Conservation (phyloP, 495 filamentous ascomycete species). For the Saxophila tyrrhenica region DNA sequence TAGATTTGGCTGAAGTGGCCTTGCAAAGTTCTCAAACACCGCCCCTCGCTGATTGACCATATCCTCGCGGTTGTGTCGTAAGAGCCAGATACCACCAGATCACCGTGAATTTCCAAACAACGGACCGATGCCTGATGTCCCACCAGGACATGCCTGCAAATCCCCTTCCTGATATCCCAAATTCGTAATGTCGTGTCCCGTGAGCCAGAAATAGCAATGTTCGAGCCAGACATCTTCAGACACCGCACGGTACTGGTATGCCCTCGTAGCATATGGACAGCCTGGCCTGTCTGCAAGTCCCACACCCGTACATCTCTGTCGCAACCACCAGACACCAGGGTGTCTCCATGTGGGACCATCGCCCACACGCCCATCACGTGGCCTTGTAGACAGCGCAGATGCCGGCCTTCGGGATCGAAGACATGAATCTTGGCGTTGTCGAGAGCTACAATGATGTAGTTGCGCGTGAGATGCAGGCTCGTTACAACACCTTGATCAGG, state of each 20-base stretch:
- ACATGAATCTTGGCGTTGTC: conserved; percentile 99
- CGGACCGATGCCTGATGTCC: conserved; percentile 95
- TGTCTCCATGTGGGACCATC: conserved; percentile 97
- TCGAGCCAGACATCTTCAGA: conserved; percentile 89
- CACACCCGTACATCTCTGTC: conserved; percentile 95
- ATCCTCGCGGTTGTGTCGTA: conserved; percentile 96
- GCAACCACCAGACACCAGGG: conserved; percentile 89
- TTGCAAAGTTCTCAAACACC: conserved; percentile 76
- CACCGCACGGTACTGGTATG: conserved; percentile 96
- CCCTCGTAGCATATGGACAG: conserved; percentile 71
- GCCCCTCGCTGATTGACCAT: conserved; percentile 91
- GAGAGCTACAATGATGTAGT: conserved; percentile 93
- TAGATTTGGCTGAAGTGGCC: conserved; percentile 99
- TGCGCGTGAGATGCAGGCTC: conserved; percentile 82
- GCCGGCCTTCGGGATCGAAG: conserved; percentile 81
- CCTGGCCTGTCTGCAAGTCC: conserved; percentile 75
- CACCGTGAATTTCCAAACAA: conserved; percentile 90
- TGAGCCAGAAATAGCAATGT: conserved; percentile 91
- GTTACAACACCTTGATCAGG: conserved; percentile 96
- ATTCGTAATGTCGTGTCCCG: conserved; percentile 88
- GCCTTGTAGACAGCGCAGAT: conserved; percentile 79
- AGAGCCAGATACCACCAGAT: conserved; percentile 89
- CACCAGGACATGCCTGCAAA: conserved; percentile 82
- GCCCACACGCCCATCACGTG: conserved; percentile 99
- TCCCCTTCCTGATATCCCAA: conserved; percentile 82